A percentile compares a stretch with the other conserved stretches of the same genome.
Conservation (phyloP, 2,329 filamentous ascomycete species). For the Leptodontidium sp. region DNA sequence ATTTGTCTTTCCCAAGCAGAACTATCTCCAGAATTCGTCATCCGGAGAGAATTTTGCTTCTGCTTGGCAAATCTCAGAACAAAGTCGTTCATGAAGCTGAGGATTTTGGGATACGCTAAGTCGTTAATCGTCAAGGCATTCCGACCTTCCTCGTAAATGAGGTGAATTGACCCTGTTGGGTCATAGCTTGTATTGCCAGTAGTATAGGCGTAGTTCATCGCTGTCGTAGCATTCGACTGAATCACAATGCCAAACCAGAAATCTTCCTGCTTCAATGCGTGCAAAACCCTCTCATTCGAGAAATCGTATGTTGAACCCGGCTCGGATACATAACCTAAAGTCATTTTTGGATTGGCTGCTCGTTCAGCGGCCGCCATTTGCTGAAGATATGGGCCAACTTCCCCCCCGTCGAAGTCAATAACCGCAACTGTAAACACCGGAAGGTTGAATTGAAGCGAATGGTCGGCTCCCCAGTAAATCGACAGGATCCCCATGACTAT, state of each 20-base stretch:
- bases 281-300: slow-evolving; percentile 22
- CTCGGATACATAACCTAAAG: slow-evolving; percentile 32
- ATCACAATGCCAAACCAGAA: slow-evolving; percentile 35
- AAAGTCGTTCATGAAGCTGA: slow-evolving; percentile 31
- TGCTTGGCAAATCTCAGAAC: slow-evolving; percentile 31
- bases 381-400: slow-evolving; percentile 32
- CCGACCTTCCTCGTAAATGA: slow-evolving; percentile 34
- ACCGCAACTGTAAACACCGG: slow-evolving; percentile 33
- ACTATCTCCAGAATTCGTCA: slow-evolving; percentile 22
- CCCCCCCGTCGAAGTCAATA: slow-evolving; percentile 35
- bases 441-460: slow-evolving; percentile 31
- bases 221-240: slow-evolving; percentile 33
- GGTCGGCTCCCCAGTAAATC: slow-evolving; percentile 35
- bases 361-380: slow-evolving; percentile 27
- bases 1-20: slow-evolving; percentile 29
- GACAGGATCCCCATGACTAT: slow-evolving; percentile 35
- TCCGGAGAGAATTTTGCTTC: slow-evolving; percentile 30
- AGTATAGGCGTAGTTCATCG: slow-evolving; percentile 34
- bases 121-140: slow-evolving; percentile 32
- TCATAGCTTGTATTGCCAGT: slow-evolving; percentile 29
- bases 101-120: slow-evolving; percentile 26
- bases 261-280: slow-evolving; percentile 30
- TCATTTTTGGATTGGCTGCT: slow-evolving; percentile 21
- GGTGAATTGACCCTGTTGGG: slow-evolving; percentile 26
- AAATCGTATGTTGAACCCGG: slow-evolving; percentile 25